Evolutionary conservation across 192 early-diverging fungal genomes (phyloP), one percentile per base, ranked within the genome.

Genomic region (Coemansia sp.): DNA sequence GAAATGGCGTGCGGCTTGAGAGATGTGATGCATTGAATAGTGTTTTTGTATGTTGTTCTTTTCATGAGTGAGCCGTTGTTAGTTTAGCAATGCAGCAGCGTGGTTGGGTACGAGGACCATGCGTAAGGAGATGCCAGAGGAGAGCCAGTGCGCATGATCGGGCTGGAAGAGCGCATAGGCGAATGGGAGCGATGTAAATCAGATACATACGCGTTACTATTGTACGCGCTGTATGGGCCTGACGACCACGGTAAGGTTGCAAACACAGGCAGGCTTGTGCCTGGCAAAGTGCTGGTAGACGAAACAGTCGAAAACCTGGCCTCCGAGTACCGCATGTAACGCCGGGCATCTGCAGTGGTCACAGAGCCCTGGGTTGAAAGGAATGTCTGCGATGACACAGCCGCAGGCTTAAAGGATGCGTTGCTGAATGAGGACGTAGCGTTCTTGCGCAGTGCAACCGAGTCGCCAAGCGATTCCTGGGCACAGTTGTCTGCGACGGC

Each of bases 271-370:
- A 60, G 6, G 7, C 38, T 7, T 4, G 34, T 22, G 38, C 17
- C 16, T 11, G 58, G 14, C 3, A n/a, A 7, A 1, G 60, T 49
- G 30, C 48, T 3, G 5, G 17, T 11, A 2, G 45, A 38, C 14
- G 61, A 16, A n/a, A 28, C n/a, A 8, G 64, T 3, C 3, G 73
- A 58, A 31, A 81, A 81, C 36, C 40, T 68, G 32, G 73, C 73
- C 18, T 81, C 79, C 1, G 79, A 81, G 48, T 73, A 81, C 33
- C 68, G 63, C 73, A 81, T 81, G 52, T 81, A 81, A 31, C 79
- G 70, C 16, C 64, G 67, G 29, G 79, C 51, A 38, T 73, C 70
- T 2, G 73, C 66, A 17, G 22, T 50, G 0, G 69, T 33, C n/a
- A 64, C 51, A 0, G 48, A 8, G 32, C 61, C 12, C 42, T 45